A percentile compares a stretch with the other conserved stretches of the same genome.
These are phyloP conservation scores for Populus hybrid DNA, from an alignment of 441 rosid genomes.

Conservation along the genomic window DNA sequence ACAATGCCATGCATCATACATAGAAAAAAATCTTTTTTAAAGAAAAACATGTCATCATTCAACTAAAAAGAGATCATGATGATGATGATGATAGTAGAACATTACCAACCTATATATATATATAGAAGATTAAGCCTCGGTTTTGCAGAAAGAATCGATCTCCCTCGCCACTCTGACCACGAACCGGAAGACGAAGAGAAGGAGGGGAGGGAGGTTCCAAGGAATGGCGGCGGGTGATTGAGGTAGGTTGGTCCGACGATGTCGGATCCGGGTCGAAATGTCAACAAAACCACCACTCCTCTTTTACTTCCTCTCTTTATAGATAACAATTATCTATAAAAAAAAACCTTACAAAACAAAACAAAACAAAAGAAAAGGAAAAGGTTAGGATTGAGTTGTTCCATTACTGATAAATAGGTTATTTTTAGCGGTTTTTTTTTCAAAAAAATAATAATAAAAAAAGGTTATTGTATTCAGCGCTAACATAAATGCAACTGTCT, in stretches of 20 bases:
- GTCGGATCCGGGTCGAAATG: conserved; percentile 21
- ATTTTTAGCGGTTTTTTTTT: not conserved
- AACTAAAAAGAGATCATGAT: not conserved
- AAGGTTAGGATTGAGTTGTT: not conserved
- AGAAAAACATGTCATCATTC: not conserved
- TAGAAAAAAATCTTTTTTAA: no score
- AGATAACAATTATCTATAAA: not conserved
- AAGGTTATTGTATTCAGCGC: not conserved
- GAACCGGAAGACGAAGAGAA: conserved; percentile 1
- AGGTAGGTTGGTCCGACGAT: conserved; percentile 15
- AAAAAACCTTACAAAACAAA: no score
- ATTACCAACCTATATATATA: not conserved
- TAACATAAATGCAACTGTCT: not conserved
- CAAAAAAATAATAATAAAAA: no score
- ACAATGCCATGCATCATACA: not conserved
- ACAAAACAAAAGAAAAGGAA: not conserved
- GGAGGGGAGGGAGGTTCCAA: not conserved
- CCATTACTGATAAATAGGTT: not conserved
- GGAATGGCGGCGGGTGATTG: not conserved
- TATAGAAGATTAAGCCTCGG: not conserved
- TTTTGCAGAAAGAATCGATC: conserved; percentile 1
- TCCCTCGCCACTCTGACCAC: not conserved
- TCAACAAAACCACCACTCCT: not conserved
- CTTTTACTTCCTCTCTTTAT: not conserved
- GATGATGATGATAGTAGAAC: not conserved